Evolutionary conservation across 495 filamentous ascomycete genomes (phyloP), one percentile per base, ranked within the genome.

Genomic region (Neurospora cerealis): DNA sequence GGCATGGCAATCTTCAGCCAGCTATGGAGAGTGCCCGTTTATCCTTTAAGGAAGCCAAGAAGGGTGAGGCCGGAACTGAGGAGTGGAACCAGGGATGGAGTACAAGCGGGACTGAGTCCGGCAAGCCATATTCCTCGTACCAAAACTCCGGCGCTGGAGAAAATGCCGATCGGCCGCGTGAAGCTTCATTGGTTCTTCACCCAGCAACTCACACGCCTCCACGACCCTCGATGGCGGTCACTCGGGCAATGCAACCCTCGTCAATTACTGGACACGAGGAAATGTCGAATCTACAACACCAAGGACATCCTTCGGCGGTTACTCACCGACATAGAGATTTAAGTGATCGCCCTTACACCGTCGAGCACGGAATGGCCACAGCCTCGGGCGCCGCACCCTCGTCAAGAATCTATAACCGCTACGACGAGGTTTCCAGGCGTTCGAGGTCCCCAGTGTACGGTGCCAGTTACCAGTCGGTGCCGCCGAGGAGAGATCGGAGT

Each of bases 391-490:
- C 34, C 19, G 39, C 72, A 69, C 73, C 28, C 73, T 39, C 48
- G 48, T 70, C 44, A 62, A 74, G 72, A 44, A 17, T 71, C 21
- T 73, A 60, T 24, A 44, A 70, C 28, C 37, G 32, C 1, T 42
- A 75, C 28, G 44, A 19, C 8, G 69, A 60, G 37, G 15, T 17
- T 17, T 3, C 7, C 7, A 66, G 54, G 28, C 13, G 69, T 36
- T 74, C 72, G n/a, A 60, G 69, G 54, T 71, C 41, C 1, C 72
- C 70, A n/a, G 15, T 36, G 42, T 72, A 72, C 39, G 73, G 48
- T 38, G 19, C 15, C n/a, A 46, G 73, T 41, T 72, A 69, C 42
- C 73, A 72, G 28, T n/a, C 70, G 54, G 70, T 34, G 32, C 7
- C 19, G 44, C 46, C 54, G 13, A 37, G 8, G 5, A 36, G 60